Conservation (phyloP, 495 filamentous ascomycete species). For the Podospora fimiseda region DNA sequence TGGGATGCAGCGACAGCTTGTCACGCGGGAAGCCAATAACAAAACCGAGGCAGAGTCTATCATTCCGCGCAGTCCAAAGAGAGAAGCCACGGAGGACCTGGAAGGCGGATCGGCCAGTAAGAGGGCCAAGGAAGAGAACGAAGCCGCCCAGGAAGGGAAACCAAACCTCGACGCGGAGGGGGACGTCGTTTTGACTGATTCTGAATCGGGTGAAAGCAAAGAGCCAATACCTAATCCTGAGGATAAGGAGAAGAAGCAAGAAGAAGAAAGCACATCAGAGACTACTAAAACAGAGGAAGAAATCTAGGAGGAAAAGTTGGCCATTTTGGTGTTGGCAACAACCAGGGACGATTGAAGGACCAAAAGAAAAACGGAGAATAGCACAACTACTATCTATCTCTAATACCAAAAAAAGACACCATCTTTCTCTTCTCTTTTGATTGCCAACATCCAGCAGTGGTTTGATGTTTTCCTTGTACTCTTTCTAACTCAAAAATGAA, state of each 20-base stretch:
- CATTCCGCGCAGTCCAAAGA: constrained; percentile 31
- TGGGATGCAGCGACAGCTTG: not conserved
- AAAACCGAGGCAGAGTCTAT: not conserved
- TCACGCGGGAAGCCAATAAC: not conserved
- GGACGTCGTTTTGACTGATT: not conserved
- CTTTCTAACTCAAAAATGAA: too few species aligned
- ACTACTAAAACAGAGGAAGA: not conserved
- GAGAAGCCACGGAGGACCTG: constrained; percentile 40
- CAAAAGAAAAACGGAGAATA: too few species aligned
- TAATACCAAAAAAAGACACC: too few species aligned
- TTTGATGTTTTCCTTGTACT: too few species aligned
- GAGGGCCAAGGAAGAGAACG: constrained; percentile 24
- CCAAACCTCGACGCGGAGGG: not conserved
- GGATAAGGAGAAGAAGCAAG: not conserved
- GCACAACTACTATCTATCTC: too few species aligned
- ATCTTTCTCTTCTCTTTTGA: too few species aligned
- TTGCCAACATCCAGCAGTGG: too few species aligned
- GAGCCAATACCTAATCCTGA: too few species aligned
- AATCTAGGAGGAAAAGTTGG: not conserved
- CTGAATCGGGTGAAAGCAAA: not conserved
- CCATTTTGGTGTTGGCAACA: not conserved
- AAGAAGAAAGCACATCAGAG: not conserved
- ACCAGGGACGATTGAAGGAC: too few species aligned
- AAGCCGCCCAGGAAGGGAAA: not conserved
- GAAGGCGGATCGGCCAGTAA: constrained; percentile 30